Percentiles rank a stretch among this genome's conserved stretches.
Conservation (phyloP, 345 rosid genomes). For the Gossypioides kirkii region DNA sequence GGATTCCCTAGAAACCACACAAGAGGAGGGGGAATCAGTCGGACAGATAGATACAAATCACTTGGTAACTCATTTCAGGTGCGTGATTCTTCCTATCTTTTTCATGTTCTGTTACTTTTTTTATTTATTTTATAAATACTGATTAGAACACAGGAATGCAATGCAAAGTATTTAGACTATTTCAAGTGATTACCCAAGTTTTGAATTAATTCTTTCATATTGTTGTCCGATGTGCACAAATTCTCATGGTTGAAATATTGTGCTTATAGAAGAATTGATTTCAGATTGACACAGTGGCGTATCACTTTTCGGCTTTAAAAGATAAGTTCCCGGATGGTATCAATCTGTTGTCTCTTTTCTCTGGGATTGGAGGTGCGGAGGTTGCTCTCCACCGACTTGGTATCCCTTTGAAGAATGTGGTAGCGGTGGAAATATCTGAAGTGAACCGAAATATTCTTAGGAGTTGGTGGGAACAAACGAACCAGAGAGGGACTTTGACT, state of each 20-base stretch:
- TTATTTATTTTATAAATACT: neutral
- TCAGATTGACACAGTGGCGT: conserved; percentile 94
- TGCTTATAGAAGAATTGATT: conserved; percentile 11
- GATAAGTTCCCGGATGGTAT: conserved; percentile 59
- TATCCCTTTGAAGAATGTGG: conserved; percentile 59
- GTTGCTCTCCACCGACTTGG: conserved; percentile 82
- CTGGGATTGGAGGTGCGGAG: conserved; percentile 95
- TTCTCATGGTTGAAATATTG: neutral
- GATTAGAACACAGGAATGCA: neutral
- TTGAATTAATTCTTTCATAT: neutral
- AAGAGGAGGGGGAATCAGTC: conserved; percentile 85
- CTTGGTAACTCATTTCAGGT: conserved; percentile 96
- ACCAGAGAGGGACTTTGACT: conserved; percentile 63
- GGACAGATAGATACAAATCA: conserved; percentile 78
- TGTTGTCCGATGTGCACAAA: neutral
- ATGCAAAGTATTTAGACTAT: neutral
- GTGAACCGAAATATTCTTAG: conserved; percentile 53
- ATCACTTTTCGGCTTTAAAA: conserved; percentile 67
- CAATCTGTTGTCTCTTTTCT: conserved; percentile 73
- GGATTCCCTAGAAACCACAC: conserved; percentile 93
- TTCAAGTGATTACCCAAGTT: neutral
- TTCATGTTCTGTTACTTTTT: neutral
- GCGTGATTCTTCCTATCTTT: neutral
- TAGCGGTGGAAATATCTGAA: conserved; percentile 66
- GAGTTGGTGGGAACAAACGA: conserved; percentile 89